Conservation (phyloP, 2,329 filamentous ascomycete genomes). For the Aspergillus sp. region DNA sequence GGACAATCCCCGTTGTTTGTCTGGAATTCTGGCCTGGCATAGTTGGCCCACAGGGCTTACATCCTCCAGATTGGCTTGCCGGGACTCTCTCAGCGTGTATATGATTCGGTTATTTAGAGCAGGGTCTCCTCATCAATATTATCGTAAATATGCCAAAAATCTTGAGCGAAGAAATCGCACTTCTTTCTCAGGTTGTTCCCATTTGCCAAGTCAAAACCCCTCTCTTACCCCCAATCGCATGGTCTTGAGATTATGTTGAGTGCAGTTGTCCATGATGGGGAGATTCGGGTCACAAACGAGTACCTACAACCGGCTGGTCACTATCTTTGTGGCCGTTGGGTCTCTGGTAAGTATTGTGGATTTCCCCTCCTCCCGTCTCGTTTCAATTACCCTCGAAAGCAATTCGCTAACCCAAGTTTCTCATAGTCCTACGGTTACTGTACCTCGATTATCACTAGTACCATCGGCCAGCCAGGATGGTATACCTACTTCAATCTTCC, state of each 20-base stretch:
- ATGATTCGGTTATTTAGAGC: neutral
- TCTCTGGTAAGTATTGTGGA: conserved; percentile 25
- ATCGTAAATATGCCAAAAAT: neutral
- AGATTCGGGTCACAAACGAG: conserved; percentile 30
- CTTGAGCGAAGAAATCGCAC: neutral
- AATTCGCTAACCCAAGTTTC: conserved; percentile 1
- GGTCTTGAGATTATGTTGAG: neutral
- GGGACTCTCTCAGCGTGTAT: neutral
- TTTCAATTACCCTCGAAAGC: neutral
- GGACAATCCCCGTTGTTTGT: neutral
- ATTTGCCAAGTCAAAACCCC: neutral
- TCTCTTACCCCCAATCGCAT: neutral
- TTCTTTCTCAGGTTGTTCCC: neutral
- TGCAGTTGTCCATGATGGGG: conserved; percentile 15
- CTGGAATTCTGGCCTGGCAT: neutral
- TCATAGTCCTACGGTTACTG: conserved; percentile 45
- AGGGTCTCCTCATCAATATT: neutral
- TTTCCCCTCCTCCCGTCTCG: neutral
- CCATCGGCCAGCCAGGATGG: conserved; percentile 46
- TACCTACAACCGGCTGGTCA: conserved; percentile 32
- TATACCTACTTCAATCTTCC: conserved; percentile 44
- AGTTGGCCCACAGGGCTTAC: neutral
- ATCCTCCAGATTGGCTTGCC: neutral
- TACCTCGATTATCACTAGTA: conserved; percentile 44
- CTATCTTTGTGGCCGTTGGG: conserved; percentile 32